Base-by-base conservation (phyloP, 2,329 filamentous ascomycete genomes). In the Trichoderma lentiforme region DNA sequence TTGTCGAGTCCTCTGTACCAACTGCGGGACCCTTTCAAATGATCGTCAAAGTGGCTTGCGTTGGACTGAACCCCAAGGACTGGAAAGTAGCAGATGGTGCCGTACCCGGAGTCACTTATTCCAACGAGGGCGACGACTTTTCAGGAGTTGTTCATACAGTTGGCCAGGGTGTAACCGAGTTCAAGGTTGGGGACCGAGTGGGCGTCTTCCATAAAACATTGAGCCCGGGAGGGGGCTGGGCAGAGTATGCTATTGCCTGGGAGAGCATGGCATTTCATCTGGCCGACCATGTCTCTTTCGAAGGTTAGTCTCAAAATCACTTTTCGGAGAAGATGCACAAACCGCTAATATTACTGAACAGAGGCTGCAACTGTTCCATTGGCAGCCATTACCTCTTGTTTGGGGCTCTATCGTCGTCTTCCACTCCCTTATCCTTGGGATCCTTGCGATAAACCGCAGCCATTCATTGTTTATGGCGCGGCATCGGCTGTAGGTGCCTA, bases 201-300 rank as follows among this genome's bases (percentile, higher is more conserved):
- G 81, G 81, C 6, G 82, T 81, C 2, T 85, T 84, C 66, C 84
- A 86, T 3, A 57, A 67, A 15, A 39, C 64, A 6, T 15, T 67
- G 34, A 30, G 64, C 15, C 82, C 84, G 0, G 79, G 83, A 51
- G 89, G 89, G 4, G 85, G 81, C 34, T 91, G 85, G 74, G 89
- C 88, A 11, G 88, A 90, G 75, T 90, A 90, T 76, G 85, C 87
- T 3, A 78, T 90, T n/a, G 85, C 85, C 1, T 85, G 82, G 81
- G 82, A 83, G 36, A 82, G 86, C 74, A 87, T 87, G 0, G 89
- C 88, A 0, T 89, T 89, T 75, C 85, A 85, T 74, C 80, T 89
- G 30, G 85, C 87, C 0, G 74, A 81, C 32, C 78, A 81, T 30
- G 82, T 82, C 3, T 83, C 81, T 12, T 88, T 88, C 66, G 86